A percentile compares a stretch with the other conserved stretches of the same genome.
Evolutionary conservation across 192 early-diverging fungal genomes (phyloP).

Genomic region (Backusella morwellensis): DNA sequence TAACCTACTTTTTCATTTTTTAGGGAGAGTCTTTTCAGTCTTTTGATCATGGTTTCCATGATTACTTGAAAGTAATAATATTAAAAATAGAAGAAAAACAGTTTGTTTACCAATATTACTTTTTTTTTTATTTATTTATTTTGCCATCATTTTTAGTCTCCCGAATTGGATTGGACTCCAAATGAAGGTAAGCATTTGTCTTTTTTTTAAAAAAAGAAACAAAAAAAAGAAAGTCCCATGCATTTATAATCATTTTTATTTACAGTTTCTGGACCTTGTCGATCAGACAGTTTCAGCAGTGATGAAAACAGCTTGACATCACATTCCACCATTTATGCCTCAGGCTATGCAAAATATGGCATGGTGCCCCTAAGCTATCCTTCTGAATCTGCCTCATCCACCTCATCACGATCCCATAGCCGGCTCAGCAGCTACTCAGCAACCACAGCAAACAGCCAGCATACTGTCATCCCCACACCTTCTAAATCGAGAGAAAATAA

Average conservation of each 20-base stretch:
- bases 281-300: slow-evolving; percentile 20
- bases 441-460: neutral
- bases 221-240: neutral
- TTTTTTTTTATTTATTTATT: neutral
- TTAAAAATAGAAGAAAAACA: neutral
- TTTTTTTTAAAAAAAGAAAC: neutral
- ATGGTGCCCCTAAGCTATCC: neutral
- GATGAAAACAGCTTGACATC: slow-evolving; percentile 20
- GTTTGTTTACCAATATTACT: too few relatives aligned
- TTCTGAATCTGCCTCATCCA: slow-evolving; percentile 9
- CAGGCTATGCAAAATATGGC: neutral
- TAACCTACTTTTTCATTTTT: neutral
- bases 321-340: slow-evolving; percentile 1
- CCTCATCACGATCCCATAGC: neutral
- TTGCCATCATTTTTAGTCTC: neutral
- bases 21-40: neutral
- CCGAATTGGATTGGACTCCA: neutral
- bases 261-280: neutral
- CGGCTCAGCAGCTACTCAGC: slow-evolving; percentile 2
- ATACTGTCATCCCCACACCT: neutral
- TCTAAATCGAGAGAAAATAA: neutral
- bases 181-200: neutral
- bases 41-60: neutral
- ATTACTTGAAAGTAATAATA: neutral
- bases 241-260: neutral